Conservation (phyloP, 148 eudicot genomes). For the Cornus kousa region DNA sequence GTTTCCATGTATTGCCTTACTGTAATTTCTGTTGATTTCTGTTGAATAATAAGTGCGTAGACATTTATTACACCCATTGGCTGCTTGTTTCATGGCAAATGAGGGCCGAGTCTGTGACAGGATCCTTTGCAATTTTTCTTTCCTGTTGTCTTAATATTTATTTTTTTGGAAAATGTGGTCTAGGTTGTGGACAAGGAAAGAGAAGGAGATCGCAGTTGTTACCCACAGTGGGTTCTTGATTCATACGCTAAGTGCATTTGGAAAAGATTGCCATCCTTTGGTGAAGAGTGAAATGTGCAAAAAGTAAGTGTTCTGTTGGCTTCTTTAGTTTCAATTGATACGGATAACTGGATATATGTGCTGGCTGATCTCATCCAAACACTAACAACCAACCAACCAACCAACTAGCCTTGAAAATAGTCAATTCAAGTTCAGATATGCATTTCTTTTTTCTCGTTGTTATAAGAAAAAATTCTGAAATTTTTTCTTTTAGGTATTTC, state of each 20-base stretch:
- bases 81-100: neutral
- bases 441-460: too few relatives aligned
- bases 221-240: constrained; percentile 71
- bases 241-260: constrained; percentile 55
- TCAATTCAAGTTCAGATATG: too few relatives aligned
- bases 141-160: neutral
- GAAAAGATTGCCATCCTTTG: constrained; percentile 73
- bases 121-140: neutral
- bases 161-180: neutral
- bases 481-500: too few relatives aligned
- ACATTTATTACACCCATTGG: neutral
- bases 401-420: neutral
- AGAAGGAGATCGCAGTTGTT: constrained; percentile 87
- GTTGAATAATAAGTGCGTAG: neutral
- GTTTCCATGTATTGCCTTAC: neutral
- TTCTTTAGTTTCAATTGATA: neutral
- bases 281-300: constrained; percentile 58
- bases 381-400: neutral
- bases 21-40: neutral
- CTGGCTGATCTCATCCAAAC: neutral
- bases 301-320: constrained; percentile 44
- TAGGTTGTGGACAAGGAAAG: constrained; percentile 83
- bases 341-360: neutral
- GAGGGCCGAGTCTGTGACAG: neutral
- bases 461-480: too few relatives aligned